A percentile compares a stretch with the other conserved stretches of the same genome.
These are phyloP conservation scores for Naumovozyma dairenensis DNA, from an alignment of 805 yeast species.

Conservation along the genomic window DNA sequence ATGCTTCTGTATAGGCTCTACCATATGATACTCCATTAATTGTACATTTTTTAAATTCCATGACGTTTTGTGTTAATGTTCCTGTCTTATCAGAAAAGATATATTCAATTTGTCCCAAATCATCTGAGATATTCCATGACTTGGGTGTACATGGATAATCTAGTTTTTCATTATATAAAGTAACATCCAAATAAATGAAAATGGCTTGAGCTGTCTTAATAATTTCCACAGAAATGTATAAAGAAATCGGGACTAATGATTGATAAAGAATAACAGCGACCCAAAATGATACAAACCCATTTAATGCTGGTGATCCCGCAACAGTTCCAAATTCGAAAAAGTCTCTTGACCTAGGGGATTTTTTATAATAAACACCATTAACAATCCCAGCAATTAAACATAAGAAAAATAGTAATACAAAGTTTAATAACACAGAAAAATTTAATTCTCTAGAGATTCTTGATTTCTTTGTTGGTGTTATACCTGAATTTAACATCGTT, in stretches of 20 bases:
- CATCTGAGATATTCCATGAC: conserved; percentile 80
- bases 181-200: conserved; percentile 66
- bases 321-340: conserved; percentile 62
- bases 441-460: conserved; percentile 67
- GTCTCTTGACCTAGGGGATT: conserved; percentile 40
- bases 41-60: conserved; percentile 80
- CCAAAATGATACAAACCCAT: conserved; percentile 65
- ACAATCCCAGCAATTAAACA: conserved; percentile 64
- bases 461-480: conserved; percentile 72
- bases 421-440: conserved; percentile 58
- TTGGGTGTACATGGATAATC: conserved; percentile 82
- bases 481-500: conserved; percentile 73
- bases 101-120: conserved; percentile 77
- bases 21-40: conserved; percentile 68
- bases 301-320: conserved; percentile 53
- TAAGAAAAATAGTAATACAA: conserved; percentile 48
- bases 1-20: conserved; percentile 73
- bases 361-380: conserved; percentile 56
- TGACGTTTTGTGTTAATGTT: conserved; percentile 71
- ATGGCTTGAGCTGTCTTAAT: conserved; percentile 76
- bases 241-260: conserved; percentile 73
- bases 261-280: conserved; percentile 71
- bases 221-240: conserved; percentile 74
- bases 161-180: conserved; percentile 55
- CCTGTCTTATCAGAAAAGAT: conserved; percentile 81